Evolutionary conservation across 768 basidiomycete genomes (phyloP).

Genomic region (Boletus insuetus): DNA sequence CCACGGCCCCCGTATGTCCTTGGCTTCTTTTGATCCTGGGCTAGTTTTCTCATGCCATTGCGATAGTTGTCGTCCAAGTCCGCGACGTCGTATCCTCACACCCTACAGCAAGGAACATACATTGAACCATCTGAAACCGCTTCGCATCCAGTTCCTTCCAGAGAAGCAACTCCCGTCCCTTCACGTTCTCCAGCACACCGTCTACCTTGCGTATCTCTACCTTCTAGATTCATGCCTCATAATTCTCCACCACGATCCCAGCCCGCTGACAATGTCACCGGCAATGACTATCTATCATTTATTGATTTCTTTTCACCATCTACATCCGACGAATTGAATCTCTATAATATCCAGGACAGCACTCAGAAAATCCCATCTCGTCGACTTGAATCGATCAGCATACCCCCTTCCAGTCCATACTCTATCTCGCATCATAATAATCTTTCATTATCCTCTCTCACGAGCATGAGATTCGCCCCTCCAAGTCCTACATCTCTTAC

Average conservation of each 20-base stretch:
- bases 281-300: constrained; percentile 43
- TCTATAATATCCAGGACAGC: constrained; percentile 1
- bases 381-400: constrained; percentile 18
- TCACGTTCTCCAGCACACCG: constrained; percentile 36
- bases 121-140: constrained; percentile 4
- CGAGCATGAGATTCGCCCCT: constrained; percentile 34
- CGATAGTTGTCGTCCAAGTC: constrained; percentile 18
- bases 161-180: constrained; percentile 41
- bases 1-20: constrained; percentile 16
- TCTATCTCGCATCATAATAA: constrained; percentile 8
- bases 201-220: constrained; percentile 24
- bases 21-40: neutral
- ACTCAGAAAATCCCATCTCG: constrained; percentile 5
- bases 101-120: neutral
- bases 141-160: constrained; percentile 23
- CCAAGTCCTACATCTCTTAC: constrained; percentile 22
- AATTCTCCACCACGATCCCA: constrained; percentile 11
- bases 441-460: constrained; percentile 24
- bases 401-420: constrained; percentile 20
- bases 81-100: constrained; percentile 17
- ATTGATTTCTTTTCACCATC: constrained; percentile 43
- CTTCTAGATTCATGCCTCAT: constrained; percentile 20
- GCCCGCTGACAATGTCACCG: constrained; percentile 19
- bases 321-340: constrained; percentile 12
- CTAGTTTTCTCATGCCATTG: constrained; percentile 12